Conservation (phyloP, 352 stramenopile genomes). For the Thalassiosira hispida region DNA sequence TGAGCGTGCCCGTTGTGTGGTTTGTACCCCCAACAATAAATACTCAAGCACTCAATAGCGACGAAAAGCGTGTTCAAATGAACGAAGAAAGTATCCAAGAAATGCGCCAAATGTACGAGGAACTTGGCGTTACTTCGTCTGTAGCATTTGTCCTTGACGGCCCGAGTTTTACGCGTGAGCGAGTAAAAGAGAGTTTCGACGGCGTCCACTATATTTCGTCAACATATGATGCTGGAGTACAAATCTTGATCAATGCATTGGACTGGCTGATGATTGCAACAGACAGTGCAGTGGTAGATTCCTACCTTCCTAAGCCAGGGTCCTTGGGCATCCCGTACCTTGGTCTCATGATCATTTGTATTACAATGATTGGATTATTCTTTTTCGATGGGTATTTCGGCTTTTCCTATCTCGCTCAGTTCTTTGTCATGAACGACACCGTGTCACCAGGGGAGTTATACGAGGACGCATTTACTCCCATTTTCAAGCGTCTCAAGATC, state of each 20-base stretch:
- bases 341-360: conserved; percentile 55
- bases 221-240: conserved; percentile 58
- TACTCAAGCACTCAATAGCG: conserved; percentile 51
- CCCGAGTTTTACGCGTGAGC: conserved; percentile 43
- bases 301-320: conserved; percentile 8
- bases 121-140: conserved; percentile 33
- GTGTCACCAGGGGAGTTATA: conserved; percentile 47
- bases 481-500: conserved; percentile 21
- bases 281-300: not conserved
- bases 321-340: conserved; percentile 50
- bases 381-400: conserved; percentile 35
- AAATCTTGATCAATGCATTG: conserved; percentile 63
- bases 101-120: conserved; percentile 47
- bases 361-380: conserved; percentile 51
- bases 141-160: conserved; percentile 60
- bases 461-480: conserved; percentile 43
- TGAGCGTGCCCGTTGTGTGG: conserved; percentile 38
- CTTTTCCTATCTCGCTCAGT: conserved; percentile 33
- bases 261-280: conserved; percentile 44
- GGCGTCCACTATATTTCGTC: conserved; percentile 55
- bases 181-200: conserved; percentile 60
- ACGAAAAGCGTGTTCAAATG: conserved; percentile 66
- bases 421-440: conserved; percentile 25
- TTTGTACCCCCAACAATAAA: conserved; percentile 60
- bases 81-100: conserved; percentile 57